Percentiles rank a stretch among this genome's conserved stretches.
Evolutionary conservation across 2,329 filamentous ascomycete species (phyloP).

Genomic region (Trichoderma asperellum): DNA sequence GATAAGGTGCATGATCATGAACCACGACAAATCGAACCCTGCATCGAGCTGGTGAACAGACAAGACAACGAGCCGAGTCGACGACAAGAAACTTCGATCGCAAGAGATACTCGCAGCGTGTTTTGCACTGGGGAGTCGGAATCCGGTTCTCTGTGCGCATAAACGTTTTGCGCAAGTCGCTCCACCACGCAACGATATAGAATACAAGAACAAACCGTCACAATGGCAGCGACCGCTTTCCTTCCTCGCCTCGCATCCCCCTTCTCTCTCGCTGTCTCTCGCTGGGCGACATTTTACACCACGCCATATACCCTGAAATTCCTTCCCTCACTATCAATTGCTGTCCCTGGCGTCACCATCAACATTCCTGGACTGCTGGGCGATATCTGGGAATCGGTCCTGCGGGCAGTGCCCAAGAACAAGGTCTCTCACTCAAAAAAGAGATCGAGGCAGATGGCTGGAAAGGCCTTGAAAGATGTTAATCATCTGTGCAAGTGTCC

Average conservation of each 20-base stretch:
- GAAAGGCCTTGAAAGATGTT: slow-evolving; percentile 91
- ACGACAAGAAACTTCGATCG: not conserved
- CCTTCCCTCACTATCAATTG: slow-evolving; percentile 59
- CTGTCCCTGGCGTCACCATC: slow-evolving; percentile 63
- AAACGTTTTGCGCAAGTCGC: slow-evolving; percentile 22
- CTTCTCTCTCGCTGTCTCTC: slow-evolving; percentile 47
- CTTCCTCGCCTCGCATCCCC: slow-evolving; percentile 58
- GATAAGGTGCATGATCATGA: slow-evolving; percentile 13
- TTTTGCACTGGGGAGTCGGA: not conserved
- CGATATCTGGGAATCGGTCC: slow-evolving; percentile 89
- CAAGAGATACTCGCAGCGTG: not conserved
- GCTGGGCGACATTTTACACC: slow-evolving; percentile 50
- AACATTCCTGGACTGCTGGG: slow-evolving; percentile 65
- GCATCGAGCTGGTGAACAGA: not conserved
- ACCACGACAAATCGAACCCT: slow-evolving; percentile 13
- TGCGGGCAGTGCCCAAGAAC: slow-evolving; percentile 95
- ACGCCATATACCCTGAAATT: slow-evolving; percentile 52
- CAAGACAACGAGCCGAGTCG: not conserved
- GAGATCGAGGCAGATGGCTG: slow-evolving; percentile 89
- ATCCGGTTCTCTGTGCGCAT: not conserved
- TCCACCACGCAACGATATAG: slow-evolving; percentile 5
- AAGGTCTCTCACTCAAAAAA: slow-evolving; percentile 98
- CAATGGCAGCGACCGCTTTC: slow-evolving; percentile 57
- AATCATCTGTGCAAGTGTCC: slow-evolving; percentile 86
- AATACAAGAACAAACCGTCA: slow-evolving; percentile 31